A percentile compares a stretch with the other conserved stretches of the same genome.
Conservation (phyloP, 139 green algal genomes). For the Micromonas pusilla region DNA sequence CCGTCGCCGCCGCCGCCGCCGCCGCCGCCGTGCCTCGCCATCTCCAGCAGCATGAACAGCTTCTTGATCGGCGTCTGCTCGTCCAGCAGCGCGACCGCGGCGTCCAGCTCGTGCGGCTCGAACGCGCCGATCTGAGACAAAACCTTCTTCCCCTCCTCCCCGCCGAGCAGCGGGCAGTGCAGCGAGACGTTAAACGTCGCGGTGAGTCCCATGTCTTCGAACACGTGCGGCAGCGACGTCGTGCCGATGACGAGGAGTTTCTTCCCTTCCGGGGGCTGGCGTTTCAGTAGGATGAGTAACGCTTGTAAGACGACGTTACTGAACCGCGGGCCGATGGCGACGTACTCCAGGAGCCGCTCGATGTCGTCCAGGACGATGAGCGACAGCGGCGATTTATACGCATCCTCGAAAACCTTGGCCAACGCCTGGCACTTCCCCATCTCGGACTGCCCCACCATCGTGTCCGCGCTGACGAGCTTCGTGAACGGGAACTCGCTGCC, state of each 20-base stretch:
- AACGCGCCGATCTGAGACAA: conserved; percentile 61
- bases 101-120: conserved; percentile 35
- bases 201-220: conserved; percentile 40
- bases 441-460: conserved; percentile 83
- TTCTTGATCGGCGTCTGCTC: conserved; percentile 83
- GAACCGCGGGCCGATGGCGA: conserved; percentile 92
- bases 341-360: conserved; percentile 95
- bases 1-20: neutral
- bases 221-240: conserved; percentile 34
- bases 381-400: conserved; percentile 64
- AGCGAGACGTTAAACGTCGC: conserved; percentile 79
- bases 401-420: conserved; percentile 48
- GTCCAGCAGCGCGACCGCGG: conserved; percentile 35
- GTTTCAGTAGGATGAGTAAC: conserved; percentile 91
- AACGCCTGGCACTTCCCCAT: conserved; percentile 63
- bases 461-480: conserved; percentile 76
- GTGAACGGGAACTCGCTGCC: conserved; percentile 86
- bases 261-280: conserved; percentile 69
- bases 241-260: conserved; percentile 83
- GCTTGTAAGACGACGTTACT: conserved; percentile 89
- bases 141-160: conserved; percentile 64
- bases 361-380: conserved; percentile 96
- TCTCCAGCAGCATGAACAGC: conserved; percentile 90
- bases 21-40: conserved; percentile 55
- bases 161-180: conserved; percentile 68